Percentiles rank a stretch among this genome's conserved stretches.
Evolutionary conservation across 2,329 filamentous ascomycete genomes (phyloP).

Genomic region (Geosmithia morbida): DNA sequence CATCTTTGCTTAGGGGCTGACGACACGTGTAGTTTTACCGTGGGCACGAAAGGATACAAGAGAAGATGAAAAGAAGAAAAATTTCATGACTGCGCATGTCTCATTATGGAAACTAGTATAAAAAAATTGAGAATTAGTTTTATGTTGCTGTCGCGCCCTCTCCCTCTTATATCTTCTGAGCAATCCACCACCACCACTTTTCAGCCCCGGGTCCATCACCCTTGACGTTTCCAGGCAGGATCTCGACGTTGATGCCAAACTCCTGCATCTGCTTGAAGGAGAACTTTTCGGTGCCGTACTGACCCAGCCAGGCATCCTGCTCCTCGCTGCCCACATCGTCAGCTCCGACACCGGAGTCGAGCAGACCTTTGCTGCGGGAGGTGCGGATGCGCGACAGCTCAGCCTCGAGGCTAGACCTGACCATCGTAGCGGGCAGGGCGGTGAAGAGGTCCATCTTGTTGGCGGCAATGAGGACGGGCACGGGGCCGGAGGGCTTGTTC

Average conservation of each 20-base stretch:
- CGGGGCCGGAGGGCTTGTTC: slow-evolving; percentile 11
- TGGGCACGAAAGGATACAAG: background rate
- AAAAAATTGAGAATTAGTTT: background rate
- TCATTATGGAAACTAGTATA: background rate
- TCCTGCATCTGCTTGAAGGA: slow-evolving; percentile 71
- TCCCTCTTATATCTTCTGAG: slow-evolving; percentile 38
- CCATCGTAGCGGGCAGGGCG: slow-evolving; percentile 63
- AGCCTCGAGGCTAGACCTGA: slow-evolving; percentile 60
- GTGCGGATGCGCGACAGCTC: slow-evolving; percentile 69
- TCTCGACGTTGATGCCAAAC: slow-evolving; percentile 63
- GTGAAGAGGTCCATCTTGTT: slow-evolving; percentile 97
- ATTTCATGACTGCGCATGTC: background rate
- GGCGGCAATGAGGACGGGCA: slow-evolving; percentile 72
- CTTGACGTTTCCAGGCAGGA: slow-evolving; percentile 59
- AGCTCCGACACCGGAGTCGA: slow-evolving; percentile 65
- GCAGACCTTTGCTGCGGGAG: slow-evolving; percentile 64
- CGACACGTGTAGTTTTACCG: background rate
- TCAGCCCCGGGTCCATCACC: slow-evolving; percentile 56
- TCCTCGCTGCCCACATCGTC: slow-evolving; percentile 51
- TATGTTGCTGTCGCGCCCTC: background rate
- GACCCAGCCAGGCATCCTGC: slow-evolving; percentile 72
- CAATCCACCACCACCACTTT: slow-evolving; percentile 88
- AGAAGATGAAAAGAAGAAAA: background rate
- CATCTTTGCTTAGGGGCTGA: background rate
- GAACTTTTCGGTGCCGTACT: slow-evolving; percentile 65